Evolutionary conservation across 495 filamentous ascomycete species (phyloP).

Genomic region (Pyronema omphalodes): DNA sequence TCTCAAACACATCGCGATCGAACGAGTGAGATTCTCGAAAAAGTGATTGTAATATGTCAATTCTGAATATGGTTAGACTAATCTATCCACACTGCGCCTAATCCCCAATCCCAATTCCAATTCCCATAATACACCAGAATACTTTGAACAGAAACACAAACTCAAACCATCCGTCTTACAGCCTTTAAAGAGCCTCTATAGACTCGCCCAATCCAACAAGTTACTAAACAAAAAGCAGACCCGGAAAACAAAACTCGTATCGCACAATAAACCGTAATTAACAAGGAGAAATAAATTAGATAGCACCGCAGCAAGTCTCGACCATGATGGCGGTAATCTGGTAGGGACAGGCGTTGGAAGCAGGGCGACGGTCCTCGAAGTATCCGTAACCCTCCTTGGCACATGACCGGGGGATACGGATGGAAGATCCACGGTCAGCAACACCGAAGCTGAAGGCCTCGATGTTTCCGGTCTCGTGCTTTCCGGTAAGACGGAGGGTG

Average conservation of each 20-base stretch:
- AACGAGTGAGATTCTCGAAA: no score
- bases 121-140: no score
- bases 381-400: conserved; percentile 93
- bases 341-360: conserved; percentile 91
- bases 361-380: conserved; percentile 92
- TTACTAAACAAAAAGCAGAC: background rate
- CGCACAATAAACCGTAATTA: background rate
- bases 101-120: no score
- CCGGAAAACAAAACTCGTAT: background rate
- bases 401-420: conserved; percentile 79
- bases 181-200: no score
- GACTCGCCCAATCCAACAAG: no score
- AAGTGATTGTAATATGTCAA: no score
- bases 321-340: conserved; percentile 88
- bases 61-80: no score
- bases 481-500: conserved; percentile 70
- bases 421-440: conserved; percentile 83
- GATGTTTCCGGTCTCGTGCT: conserved; percentile 86
- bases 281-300: conserved; percentile 2
- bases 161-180: no score
- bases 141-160: no score
- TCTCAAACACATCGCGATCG: no score
- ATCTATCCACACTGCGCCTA: no score
- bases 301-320: conserved; percentile 4
- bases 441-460: conserved; percentile 91